These are phyloP conservation scores for Ophioceras dolichostomum DNA, from an alignment of 2,329 filamentous ascomycete species.

Conservation along the genomic window DNA sequence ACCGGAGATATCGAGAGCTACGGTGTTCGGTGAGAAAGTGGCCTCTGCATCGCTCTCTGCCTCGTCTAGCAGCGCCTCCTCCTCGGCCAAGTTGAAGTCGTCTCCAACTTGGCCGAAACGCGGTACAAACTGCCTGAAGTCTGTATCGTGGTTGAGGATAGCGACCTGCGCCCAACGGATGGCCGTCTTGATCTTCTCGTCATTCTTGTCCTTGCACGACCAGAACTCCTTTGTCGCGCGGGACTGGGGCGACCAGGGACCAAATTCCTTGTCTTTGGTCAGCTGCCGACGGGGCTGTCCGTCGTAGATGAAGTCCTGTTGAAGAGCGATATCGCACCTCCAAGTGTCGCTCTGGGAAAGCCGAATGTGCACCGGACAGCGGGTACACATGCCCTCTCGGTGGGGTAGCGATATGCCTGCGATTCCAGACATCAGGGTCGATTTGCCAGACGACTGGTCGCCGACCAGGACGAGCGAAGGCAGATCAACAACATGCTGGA, in stretches of 20 bases:
- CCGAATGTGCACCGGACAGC: slow-evolving; percentile 71
- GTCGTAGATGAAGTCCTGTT: slow-evolving; percentile 42
- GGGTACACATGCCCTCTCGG: slow-evolving; percentile 59
- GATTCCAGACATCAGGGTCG: slow-evolving; percentile 52
- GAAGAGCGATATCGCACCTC: slow-evolving; percentile 56
- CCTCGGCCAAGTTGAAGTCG: slow-evolving; percentile 11
- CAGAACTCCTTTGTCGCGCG: slow-evolving; percentile 47
- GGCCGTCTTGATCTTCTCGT: slow-evolving; percentile 50
- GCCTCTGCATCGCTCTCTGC: slow-evolving; percentile 35
- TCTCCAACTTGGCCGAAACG: slow-evolving; percentile 12
- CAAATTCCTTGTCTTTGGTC: slow-evolving; percentile 40
- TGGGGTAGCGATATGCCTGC: slow-evolving; percentile 61
- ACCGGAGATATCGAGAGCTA: slow-evolving; percentile 63
- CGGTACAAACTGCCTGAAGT: slow-evolving; percentile 41
- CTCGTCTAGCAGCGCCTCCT: slow-evolving; percentile 6
- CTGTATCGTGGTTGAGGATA: slow-evolving; percentile 53
- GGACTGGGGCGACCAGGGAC: slow-evolving; percentile 48
- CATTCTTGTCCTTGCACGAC: slow-evolving; percentile 47
- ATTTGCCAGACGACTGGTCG: slow-evolving; percentile 78
- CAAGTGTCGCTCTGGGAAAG: slow-evolving; percentile 49
- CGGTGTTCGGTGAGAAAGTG: slow-evolving; percentile 72
- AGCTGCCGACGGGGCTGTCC: slow-evolving; percentile 12
- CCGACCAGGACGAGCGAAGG: slow-evolving; percentile 76
- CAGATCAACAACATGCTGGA: slow-evolving; percentile 57
- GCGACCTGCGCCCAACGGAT: slow-evolving; percentile 68